Evolutionary conservation across 2,329 filamentous ascomycete species (phyloP).

Genomic region (Neocatenulostroma microsporum): DNA sequence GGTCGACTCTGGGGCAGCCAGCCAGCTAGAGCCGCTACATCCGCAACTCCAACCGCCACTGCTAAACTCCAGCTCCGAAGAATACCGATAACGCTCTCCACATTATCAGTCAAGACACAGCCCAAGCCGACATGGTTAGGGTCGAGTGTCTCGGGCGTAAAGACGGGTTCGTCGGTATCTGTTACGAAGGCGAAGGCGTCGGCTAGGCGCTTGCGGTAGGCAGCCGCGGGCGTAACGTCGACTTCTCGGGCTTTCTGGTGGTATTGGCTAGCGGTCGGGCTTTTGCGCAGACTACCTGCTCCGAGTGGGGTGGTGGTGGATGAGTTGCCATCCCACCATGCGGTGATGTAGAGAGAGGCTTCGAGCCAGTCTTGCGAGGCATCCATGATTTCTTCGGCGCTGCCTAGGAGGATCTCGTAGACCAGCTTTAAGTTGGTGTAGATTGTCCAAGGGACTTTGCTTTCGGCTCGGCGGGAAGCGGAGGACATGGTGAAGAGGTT

Average conservation of each 20-base stretch:
- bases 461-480: constrained; percentile 66
- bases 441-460: constrained; percentile 79
- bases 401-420: constrained; percentile 73
- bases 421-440: constrained; percentile 76
- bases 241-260: constrained; percentile 39
- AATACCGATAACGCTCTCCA: constrained; percentile 66
- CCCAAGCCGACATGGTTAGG: constrained; percentile 73
- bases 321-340: constrained; percentile 89
- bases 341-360: constrained; percentile 70
- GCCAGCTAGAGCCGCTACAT: constrained; percentile 72
- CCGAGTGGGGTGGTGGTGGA: no score
- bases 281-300: constrained; percentile 27
- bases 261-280: constrained; percentile 29
- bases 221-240: constrained; percentile 50
- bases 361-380: constrained; percentile 87
- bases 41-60: constrained; percentile 67
- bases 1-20: constrained; percentile 64
- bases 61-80: constrained; percentile 74
- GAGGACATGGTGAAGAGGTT: constrained; percentile 43
- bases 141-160: constrained; percentile 68
- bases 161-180: constrained; percentile 56
- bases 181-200: constrained; percentile 60
- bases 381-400: constrained; percentile 64
- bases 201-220: constrained; percentile 66
- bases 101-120: constrained; percentile 73